Conservation (phyloP, 306 rosid genomes). For the Pachyrhizus erosus region DNA sequence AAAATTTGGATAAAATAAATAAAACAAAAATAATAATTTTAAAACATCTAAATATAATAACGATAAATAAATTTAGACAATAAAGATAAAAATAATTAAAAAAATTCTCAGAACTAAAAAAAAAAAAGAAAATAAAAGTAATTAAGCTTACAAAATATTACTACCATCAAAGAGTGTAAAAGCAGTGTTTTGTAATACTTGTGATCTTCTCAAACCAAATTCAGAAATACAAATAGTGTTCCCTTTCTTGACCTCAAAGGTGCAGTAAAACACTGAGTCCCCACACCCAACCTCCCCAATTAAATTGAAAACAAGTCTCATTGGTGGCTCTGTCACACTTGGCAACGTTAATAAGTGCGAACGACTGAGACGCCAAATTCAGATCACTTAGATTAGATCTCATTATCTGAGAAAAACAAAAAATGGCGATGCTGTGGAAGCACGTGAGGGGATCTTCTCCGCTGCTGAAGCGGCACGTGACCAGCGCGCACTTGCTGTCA, state of each 20-base stretch:
- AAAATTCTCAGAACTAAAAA: too few relatives aligned
- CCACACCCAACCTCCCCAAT: neutral
- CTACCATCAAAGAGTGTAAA: too few relatives aligned
- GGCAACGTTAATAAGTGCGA: neutral
- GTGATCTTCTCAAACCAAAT: neutral
- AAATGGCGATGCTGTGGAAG: conserved; percentile 64
- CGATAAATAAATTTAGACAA: too few relatives aligned
- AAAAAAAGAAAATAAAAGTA: too few relatives aligned
- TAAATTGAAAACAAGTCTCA: neutral
- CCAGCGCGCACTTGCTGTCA: conserved; percentile 28
- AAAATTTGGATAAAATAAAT: too few relatives aligned
- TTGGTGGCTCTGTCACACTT: neutral
- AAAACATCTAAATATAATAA: too few relatives aligned
- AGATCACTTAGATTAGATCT: conserved; percentile 12
- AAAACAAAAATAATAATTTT: too few relatives aligned
- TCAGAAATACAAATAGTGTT: neutral
- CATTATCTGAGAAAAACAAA: neutral
- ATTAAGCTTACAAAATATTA: too few relatives aligned
- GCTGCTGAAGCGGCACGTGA: conserved; percentile 51
- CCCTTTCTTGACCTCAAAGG: neutral
- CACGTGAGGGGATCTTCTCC: conserved; percentile 64
- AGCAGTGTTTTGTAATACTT: too few relatives aligned
- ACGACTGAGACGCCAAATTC: too few relatives aligned
- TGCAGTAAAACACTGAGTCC: neutral
- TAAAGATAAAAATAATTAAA: too few relatives aligned